Conservation (phyloP, 495 filamentous ascomycete genomes). For the Penicillium fimorum region DNA sequence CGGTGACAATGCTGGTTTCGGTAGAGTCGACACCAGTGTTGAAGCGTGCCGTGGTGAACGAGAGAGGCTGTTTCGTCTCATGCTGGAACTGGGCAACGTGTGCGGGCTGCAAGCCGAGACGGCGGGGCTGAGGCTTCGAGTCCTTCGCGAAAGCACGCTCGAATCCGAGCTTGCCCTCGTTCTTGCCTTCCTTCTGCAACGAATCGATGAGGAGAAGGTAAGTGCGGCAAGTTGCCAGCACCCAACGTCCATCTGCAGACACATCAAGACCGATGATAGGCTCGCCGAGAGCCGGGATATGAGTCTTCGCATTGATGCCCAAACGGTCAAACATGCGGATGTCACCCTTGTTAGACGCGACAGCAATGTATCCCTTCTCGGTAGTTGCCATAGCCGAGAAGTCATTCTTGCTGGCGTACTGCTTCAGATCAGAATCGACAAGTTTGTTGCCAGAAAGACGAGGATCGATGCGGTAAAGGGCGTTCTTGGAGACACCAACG, state of each 20-base stretch:
- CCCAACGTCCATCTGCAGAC: constrained; percentile 90
- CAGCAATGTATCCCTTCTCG: constrained; percentile 92
- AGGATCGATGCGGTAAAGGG: constrained; percentile 91
- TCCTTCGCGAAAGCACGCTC: constrained; percentile 92
- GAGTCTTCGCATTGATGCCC: constrained; percentile 95
- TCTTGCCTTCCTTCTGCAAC: constrained; percentile 88
- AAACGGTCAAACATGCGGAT: constrained; percentile 95
- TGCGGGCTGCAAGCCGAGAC: constrained; percentile 78
- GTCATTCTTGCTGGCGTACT: constrained; percentile 93
- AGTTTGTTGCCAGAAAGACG: constrained; percentile 88
- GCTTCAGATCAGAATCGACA: constrained; percentile 87
- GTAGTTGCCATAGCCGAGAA: constrained; percentile 94
- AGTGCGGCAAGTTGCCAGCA: constrained; percentile 90
- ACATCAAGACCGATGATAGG: constrained; percentile 93
- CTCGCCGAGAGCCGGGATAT: constrained; percentile 93
- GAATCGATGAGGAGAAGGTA: constrained; percentile 93
- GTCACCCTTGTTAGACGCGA: constrained; percentile 96
- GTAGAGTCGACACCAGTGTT: constrained; percentile 79
- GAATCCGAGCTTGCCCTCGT: constrained; percentile 96
- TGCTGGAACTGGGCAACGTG: constrained; percentile 97
- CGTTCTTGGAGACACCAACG: constrained; percentile 86
- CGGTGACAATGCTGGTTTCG: constrained; percentile 92
- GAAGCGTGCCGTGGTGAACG: constrained; percentile 90
- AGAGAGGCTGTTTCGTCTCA: constrained; percentile 81
- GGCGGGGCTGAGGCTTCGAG: constrained; percentile 87